A percentile compares a stretch with the other conserved stretches of the same genome.
Conservation (phyloP, 176 grass and related monocot species). For the Carex parvula region DNA sequence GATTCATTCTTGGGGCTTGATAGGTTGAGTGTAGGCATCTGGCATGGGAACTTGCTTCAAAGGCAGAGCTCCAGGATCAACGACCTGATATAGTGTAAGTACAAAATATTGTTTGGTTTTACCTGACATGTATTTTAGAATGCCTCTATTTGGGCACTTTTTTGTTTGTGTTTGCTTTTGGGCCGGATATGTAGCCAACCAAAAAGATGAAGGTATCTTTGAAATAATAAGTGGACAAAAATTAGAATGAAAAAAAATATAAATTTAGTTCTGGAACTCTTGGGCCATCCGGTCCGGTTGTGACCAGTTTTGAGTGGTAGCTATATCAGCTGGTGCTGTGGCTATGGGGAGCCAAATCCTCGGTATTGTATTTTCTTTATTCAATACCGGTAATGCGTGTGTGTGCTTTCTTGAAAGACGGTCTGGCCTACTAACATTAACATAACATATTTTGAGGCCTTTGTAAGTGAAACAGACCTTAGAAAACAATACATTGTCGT, state of each 20-base stretch:
- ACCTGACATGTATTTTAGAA: neutral
- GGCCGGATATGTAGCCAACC: neutral
- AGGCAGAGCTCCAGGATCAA: conserved; percentile 41
- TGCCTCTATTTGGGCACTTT: neutral
- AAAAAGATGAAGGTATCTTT: neutral
- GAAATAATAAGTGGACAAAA: neutral
- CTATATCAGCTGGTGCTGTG: neutral
- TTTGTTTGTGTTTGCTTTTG: neutral
- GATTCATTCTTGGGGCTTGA: neutral
- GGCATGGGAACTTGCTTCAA: conserved; percentile 74
- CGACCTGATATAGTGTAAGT: conserved; percentile 67
- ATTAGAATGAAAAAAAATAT: neutral
- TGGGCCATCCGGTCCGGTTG: neutral
- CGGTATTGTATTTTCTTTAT: neutral
- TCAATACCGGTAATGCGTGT: neutral
- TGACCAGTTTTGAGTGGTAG: neutral
- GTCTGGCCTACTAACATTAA: neutral
- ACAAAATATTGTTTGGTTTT: conserved; percentile 7
- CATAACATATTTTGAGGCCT: neutral
- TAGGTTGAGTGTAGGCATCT: conserved; percentile 88
- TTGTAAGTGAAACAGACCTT: neutral
- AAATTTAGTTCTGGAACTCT: neutral
- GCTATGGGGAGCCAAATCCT: neutral
- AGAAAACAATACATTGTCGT: neutral
- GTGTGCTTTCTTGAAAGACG: neutral